A percentile compares a stretch with the other conserved stretches of the same genome.
Conservation (phyloP, 345 rosid genomes). For the Balakata baccata region DNA sequence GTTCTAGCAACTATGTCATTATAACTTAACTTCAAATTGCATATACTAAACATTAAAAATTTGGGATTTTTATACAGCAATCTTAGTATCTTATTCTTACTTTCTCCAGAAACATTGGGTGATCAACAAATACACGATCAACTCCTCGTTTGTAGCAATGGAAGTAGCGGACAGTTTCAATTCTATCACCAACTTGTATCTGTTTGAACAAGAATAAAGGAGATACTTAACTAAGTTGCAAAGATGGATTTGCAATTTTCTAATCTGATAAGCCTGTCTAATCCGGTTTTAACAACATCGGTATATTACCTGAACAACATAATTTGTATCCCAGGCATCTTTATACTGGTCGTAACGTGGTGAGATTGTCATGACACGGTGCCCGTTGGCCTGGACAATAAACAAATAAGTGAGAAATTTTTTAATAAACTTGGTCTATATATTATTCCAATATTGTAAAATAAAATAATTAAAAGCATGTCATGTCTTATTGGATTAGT, state of each 20-base stretch:
- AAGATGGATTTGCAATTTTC: too few relatives aligned
- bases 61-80: too few relatives aligned
- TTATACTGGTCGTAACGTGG: constrained; percentile 86
- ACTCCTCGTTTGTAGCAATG: constrained; percentile 86
- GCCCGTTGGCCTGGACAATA: constrained; percentile 64
- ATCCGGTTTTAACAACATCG: too few relatives aligned
- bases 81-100: constrained; percentile 36
- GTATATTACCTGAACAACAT: constrained; percentile 36
- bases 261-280: too few relatives aligned
- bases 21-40: not conserved
- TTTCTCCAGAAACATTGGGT: constrained; percentile 82
- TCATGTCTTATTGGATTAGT: too few relatives aligned
- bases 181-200: constrained; percentile 53
- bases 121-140: constrained; percentile 85
- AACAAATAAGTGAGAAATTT: too few relatives aligned
- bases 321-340: constrained; percentile 83
- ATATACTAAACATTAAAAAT: too few relatives aligned
- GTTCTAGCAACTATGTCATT: constrained; percentile 1
- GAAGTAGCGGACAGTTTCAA: constrained; percentile 71
- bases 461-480: too few relatives aligned
- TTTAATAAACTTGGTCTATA: too few relatives aligned
- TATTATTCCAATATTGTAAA: too few relatives aligned
- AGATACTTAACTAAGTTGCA: too few relatives aligned
- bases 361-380: constrained; percentile 71
- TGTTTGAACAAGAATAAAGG: constrained; percentile 10